Evolutionary conservation across 371 early-diverging fungal species (phyloP).

Genomic region (Basidiobolus meristosporus): DNA sequence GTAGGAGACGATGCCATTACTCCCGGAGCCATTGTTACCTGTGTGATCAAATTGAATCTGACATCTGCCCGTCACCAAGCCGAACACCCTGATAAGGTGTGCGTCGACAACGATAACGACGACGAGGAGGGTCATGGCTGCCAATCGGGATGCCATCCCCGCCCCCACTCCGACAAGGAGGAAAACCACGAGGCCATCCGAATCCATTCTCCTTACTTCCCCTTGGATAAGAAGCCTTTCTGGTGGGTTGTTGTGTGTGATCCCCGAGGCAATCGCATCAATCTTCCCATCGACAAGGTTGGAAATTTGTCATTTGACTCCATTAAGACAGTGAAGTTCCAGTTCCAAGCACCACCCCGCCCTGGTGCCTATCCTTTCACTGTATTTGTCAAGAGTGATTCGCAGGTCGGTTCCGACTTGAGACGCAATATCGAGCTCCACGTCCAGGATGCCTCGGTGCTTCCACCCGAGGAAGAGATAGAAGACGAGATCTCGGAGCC

Average conservation of each 20-base stretch:
- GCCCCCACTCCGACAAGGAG: conserved; percentile 2
- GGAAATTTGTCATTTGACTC: conserved; percentile 42
- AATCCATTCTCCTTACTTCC: conserved; percentile 45
- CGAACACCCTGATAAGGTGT: conserved; percentile 11
- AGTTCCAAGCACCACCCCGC: conserved; percentile 88
- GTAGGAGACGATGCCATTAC: conserved; percentile 63
- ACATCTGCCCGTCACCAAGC: conserved; percentile 8
- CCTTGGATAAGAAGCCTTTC: conserved; percentile 50
- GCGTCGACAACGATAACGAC: conserved; percentile 12
- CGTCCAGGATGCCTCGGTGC: conserved; percentile 41
- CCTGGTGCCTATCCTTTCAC: conserved; percentile 69
- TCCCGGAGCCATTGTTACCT: conserved; percentile 60
- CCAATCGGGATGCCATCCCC: too few relatives aligned
- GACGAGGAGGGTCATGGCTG: conserved; percentile 19
- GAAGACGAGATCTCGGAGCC: conserved; percentile 93
- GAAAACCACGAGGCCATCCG: not conserved
- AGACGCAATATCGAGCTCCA: conserved; percentile 27
- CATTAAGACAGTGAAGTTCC: conserved; percentile 56
- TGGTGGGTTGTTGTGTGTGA: conserved; percentile 91
- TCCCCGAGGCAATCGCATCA: conserved; percentile 58
- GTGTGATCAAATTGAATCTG: conserved; percentile 30
- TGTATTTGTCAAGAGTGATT: conserved; percentile 73
- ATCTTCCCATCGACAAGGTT: conserved; percentile 57
- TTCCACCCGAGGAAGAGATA: conserved; percentile 48
- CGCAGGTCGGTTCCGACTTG: conserved; percentile 66